Conservation (phyloP, 129 eudicot species). For the Deinandra increscens region DNA sequence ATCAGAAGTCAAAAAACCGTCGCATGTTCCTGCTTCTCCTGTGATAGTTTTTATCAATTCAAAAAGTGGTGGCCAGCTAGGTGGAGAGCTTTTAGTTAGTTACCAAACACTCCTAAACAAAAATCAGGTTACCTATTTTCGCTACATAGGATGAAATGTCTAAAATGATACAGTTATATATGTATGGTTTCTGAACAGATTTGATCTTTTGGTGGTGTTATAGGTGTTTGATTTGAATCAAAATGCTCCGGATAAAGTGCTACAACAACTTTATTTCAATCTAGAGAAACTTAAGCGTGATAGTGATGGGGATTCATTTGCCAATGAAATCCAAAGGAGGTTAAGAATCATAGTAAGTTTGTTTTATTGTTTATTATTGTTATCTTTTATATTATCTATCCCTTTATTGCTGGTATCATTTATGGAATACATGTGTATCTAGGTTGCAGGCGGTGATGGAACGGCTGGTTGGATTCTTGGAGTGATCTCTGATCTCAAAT, state of each 20-base stretch:
- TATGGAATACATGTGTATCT: conserved; percentile 9
- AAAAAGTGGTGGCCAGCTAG: conserved; percentile 86
- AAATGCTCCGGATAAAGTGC: conserved; percentile 67
- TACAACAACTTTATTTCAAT: conserved; percentile 52
- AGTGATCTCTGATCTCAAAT: conserved; percentile 70
- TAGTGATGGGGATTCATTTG: conserved; percentile 54
- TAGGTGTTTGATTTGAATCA: conserved; percentile 81
- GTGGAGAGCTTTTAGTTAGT: conserved; percentile 65
- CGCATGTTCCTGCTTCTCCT: conserved; percentile 55
- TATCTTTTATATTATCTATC: not conserved
- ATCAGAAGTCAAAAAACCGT: conserved; percentile 26
- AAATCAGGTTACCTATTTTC: conserved; percentile 53
- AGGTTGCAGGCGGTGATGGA: conserved; percentile 99
- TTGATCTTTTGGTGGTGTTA: conserved; percentile 26
- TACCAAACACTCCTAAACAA: conserved; percentile 58
- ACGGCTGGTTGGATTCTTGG: conserved; percentile 99
- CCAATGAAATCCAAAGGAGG: conserved; percentile 52
- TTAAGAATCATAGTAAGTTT: conserved; percentile 53
- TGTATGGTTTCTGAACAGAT: not conserved
- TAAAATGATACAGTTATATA: not conserved
- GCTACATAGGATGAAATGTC: not conserved
- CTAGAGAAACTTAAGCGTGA: conserved; percentile 64
- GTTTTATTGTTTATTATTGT: too few species aligned
- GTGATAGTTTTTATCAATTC: conserved; percentile 73
- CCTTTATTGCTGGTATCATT: not conserved